These are phyloP conservation scores for Podospora tetraspora DNA, from an alignment of 495 filamentous ascomycete species.

Conservation along the genomic window DNA sequence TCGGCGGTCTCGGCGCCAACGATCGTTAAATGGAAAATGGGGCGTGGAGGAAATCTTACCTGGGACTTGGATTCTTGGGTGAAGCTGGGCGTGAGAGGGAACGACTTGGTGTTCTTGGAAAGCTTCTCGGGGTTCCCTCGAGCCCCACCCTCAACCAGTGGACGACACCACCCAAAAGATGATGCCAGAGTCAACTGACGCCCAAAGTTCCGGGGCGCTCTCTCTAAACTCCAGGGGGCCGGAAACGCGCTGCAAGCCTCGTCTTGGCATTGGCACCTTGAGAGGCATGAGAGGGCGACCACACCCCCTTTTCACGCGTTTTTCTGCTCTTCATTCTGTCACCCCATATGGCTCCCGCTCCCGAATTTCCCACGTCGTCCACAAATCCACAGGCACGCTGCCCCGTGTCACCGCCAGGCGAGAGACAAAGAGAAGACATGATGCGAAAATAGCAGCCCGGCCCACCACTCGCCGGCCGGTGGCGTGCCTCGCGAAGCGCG, in stretches of 20 bases:
- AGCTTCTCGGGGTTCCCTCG: neutral
- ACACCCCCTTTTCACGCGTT: slow-evolving; percentile 1
- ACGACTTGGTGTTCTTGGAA: slow-evolving; percentile 1
- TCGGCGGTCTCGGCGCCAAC: slow-evolving; percentile 2
- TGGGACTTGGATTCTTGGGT: slow-evolving; percentile 4
- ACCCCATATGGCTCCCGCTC: slow-evolving; percentile 11
- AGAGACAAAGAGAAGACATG: neutral
- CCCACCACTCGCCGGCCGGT: neutral
- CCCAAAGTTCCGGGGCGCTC: neutral
- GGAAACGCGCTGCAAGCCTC: slow-evolving; percentile 11
- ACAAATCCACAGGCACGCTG: neutral
- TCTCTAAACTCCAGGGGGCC: slow-evolving; percentile 1
- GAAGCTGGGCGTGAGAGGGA: neutral
- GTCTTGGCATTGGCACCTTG: slow-evolving; percentile 2
- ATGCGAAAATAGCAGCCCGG: slow-evolving; percentile 9
- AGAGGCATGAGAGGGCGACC: neutral
- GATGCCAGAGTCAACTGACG: neutral
- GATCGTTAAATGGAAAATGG: neutral
- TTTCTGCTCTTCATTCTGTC: neutral
- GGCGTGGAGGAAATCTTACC: neutral
- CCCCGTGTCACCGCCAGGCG: slow-evolving; percentile 2
- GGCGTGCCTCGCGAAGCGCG: slow-evolving; percentile 9
- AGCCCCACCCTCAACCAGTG: neutral
- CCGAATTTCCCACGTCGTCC: slow-evolving; percentile 7
- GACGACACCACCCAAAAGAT: neutral